Base-by-base conservation (phyloP, 129 eudicot species). In the Lactuca saligna region DNA sequence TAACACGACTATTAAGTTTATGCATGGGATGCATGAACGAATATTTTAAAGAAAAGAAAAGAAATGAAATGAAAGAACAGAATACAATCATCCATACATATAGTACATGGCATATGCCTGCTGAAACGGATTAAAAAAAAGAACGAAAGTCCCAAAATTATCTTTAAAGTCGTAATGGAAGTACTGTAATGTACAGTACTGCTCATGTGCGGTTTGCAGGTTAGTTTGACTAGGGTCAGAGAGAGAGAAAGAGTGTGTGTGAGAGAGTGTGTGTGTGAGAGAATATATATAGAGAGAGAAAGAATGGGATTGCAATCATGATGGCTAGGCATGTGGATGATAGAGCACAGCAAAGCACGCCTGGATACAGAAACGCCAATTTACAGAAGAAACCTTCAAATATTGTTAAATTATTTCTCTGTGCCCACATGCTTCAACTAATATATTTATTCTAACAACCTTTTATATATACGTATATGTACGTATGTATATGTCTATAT, bases 281-380 rank as follows among this genome's bases (percentile, higher is more conserved):
- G 80, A 70, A 25, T 25, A 25, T 25, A 25, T 25, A 25, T 25
- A 25, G 51, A 74, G 72, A 55, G 55, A 63, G 54, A 74, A 61
- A 69, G 54, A 62, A 65, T 53, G 68, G 56, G 50, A 3, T n/a
- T 6, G 49, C 60, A 63, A 51, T 59, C 75, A 66, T 46, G 77
- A 76, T 76, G 78, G 48, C 46, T 78, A 44, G 63, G 76, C 65
- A 54, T 61, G 81, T 69, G 73, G 57, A 35, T 31, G 68, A 71
- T 46, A 46, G 59, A 76, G 15, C n/a, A 46, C 15, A 73, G 86
- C n/a, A 46, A 4, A 73, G 86, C 90, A 84, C 72, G 90, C 90
- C 84, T 81, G 76, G 71, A 80, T 58, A 68, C 51, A 44, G 51
- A 74, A 68, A 51, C 64, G 68, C 63, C 25, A 66, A 65, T 76